These are phyloP conservation scores for Dendrocalamus sinicus DNA, from an alignment of 176 grass and related monocot genomes.

Conservation along the genomic window DNA sequence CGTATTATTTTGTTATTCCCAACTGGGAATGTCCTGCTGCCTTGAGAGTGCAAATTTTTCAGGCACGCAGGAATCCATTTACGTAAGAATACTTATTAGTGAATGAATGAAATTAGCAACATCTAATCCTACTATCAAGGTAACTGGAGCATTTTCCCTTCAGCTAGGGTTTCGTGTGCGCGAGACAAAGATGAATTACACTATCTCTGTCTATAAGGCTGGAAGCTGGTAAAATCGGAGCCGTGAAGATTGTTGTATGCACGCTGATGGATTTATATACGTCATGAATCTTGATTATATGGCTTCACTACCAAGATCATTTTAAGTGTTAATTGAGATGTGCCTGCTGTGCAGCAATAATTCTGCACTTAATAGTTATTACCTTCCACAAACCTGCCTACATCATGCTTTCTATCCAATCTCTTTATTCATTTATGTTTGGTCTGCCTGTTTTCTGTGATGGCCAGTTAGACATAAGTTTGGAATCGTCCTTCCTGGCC, in stretches of 20 bases:
- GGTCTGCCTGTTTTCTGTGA: neutral
- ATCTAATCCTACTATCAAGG: neutral
- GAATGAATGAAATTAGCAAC: conserved; percentile 17
- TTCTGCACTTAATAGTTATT: neutral
- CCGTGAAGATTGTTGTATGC: neutral
- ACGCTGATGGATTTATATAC: conserved; percentile 13
- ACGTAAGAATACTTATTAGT: neutral
- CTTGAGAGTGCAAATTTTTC: neutral
- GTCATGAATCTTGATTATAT: neutral
- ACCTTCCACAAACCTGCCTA: neutral
- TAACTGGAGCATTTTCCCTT: neutral
- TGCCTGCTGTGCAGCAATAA: neutral
- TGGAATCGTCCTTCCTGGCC: neutral
- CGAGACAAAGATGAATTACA: neutral
- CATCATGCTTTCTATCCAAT: neutral
- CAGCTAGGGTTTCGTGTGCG: neutral
- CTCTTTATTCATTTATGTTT: neutral
- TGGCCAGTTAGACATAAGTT: neutral
- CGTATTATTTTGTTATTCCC: neutral
- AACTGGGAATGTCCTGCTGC: conserved; percentile 3
- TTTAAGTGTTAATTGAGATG: neutral
- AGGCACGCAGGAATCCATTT: neutral
- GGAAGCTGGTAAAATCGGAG: neutral
- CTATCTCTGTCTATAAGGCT: neutral
- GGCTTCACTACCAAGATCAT: neutral